Evolutionary conservation across 148 eudicot genomes (phyloP).

Genomic region (Vaccinium macrocarpon): DNA sequence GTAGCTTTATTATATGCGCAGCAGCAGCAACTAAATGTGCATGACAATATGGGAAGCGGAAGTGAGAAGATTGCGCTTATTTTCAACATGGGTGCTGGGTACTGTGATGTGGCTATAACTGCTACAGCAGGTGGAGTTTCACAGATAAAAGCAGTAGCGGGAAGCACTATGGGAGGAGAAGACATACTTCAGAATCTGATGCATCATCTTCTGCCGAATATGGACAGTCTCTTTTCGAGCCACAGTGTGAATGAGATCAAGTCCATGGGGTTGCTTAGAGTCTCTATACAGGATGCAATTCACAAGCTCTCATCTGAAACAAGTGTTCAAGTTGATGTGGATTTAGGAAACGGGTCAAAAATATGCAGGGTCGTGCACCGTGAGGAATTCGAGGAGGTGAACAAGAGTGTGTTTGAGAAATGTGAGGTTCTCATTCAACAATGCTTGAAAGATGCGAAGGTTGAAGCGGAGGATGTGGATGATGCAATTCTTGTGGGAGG

Average conservation of each 20-base stretch:
- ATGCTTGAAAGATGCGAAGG: conserved; percentile 73
- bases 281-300: conserved; percentile 75
- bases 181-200: conserved; percentile 74
- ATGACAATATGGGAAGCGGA: conserved; percentile 74
- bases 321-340: conserved; percentile 53
- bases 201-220: conserved; percentile 57
- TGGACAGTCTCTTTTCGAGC: conserved; percentile 44
- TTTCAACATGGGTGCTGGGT: conserved; percentile 90
- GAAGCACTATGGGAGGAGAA: conserved; percentile 81
- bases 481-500: conserved; percentile 86
- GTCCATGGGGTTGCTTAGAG: conserved; percentile 65
- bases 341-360: conserved; percentile 57
- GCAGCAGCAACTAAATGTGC: conserved; percentile 51
- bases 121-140: conserved; percentile 90
- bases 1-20: conserved; percentile 82
- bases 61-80: conserved; percentile 68
- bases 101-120: conserved; percentile 69
- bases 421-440: conserved; percentile 49
- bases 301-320: conserved; percentile 54
- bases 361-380: conserved; percentile 47
- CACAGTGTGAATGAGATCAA: conserved; percentile 52
- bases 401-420: conserved; percentile 47
- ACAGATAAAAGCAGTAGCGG: conserved; percentile 68
- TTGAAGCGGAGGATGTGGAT: conserved; percentile 40
- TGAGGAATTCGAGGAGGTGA: conserved; percentile 67